Evolutionary conservation across 2,329 filamentous ascomycete genomes (phyloP).

Genomic region (Sporothrix globosa): DNA sequence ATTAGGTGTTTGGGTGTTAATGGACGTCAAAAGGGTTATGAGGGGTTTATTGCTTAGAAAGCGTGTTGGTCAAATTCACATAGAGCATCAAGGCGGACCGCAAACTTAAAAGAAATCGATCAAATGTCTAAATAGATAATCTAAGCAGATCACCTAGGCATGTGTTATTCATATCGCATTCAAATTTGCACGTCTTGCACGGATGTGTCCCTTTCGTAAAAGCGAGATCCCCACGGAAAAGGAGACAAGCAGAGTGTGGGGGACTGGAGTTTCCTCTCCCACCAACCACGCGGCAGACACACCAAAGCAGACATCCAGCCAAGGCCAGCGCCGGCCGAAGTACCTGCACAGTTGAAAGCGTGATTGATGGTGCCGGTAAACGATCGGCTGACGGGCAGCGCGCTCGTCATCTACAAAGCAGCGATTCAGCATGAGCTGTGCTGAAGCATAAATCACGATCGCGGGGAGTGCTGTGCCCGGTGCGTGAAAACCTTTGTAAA

Average conservation of each 20-base stretch:
- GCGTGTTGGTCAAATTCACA: neutral
- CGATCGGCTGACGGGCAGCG: neutral
- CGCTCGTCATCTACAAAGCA: constrained; percentile 3
- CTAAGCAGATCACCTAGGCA: too few relatives aligned
- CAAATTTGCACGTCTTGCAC: constrained; percentile 26
- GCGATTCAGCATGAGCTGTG: neutral
- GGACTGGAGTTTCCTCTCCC: constrained; percentile 49
- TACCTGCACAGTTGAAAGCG: constrained; percentile 35
- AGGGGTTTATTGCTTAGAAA: neutral
- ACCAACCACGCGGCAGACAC: constrained; percentile 51
- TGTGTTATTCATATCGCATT: neutral
- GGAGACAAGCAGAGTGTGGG: constrained; percentile 54
- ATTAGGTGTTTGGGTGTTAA: neutral
- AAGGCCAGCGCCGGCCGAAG: constrained; percentile 28
- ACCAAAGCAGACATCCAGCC: constrained; percentile 43
- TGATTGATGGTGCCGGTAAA: constrained; percentile 41
- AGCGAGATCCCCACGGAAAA: constrained; percentile 49
- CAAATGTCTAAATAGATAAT: too few relatives aligned
- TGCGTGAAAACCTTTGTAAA: neutral
- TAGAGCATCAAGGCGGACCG: neutral
- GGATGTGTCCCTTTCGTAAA: constrained; percentile 52
- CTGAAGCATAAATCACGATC: neutral
- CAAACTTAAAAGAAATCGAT: too few relatives aligned
- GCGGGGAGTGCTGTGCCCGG: neutral
- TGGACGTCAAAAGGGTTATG: neutral